Percentiles rank a stretch among this genome's conserved stretches.
These are phyloP conservation scores for Carex kokanica DNA, from an alignment of 176 grass and related monocot species.

Conservation along the genomic window DNA sequence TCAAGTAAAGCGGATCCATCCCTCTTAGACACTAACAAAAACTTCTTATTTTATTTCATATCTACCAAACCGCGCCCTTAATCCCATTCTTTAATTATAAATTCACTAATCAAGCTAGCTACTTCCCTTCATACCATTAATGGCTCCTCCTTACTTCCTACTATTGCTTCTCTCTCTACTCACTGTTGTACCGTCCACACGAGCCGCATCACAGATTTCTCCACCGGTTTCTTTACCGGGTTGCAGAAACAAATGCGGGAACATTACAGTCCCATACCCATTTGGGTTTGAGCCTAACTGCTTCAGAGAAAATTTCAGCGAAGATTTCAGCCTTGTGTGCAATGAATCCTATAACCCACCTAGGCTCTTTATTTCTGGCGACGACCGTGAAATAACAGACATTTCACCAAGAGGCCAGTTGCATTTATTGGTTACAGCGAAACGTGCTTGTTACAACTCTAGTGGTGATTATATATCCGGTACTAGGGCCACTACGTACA, in stretches of 20 bases:
- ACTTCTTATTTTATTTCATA: neutral
- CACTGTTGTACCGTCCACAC: neutral
- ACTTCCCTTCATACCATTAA: neutral
- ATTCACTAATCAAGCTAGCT: neutral
- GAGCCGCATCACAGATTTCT: neutral
- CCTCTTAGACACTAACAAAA: neutral
- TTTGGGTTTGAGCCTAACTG: conserved; percentile 48
- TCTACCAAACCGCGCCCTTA: neutral
- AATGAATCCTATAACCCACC: no score
- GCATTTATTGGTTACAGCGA: no score
- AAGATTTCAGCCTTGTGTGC: no score
- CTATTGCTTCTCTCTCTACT: neutral
- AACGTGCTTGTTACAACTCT: no score
- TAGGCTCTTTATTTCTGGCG: no score
- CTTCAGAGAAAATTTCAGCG: no score
- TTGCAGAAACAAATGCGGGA: conserved; percentile 43
- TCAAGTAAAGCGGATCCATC: neutral
- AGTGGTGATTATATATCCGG: no score
- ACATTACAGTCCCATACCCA: conserved; percentile 47
- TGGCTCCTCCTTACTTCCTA: neutral
- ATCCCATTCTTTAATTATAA: neutral
- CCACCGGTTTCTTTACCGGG: conserved; percentile 20
- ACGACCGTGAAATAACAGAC: no score
- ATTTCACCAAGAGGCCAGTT: no score
- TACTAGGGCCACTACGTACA: no score